Percentiles rank a stretch among this genome's conserved stretches.
Conservation (phyloP, 169 alveolate species). For the Eimeria brunetti region DNA sequence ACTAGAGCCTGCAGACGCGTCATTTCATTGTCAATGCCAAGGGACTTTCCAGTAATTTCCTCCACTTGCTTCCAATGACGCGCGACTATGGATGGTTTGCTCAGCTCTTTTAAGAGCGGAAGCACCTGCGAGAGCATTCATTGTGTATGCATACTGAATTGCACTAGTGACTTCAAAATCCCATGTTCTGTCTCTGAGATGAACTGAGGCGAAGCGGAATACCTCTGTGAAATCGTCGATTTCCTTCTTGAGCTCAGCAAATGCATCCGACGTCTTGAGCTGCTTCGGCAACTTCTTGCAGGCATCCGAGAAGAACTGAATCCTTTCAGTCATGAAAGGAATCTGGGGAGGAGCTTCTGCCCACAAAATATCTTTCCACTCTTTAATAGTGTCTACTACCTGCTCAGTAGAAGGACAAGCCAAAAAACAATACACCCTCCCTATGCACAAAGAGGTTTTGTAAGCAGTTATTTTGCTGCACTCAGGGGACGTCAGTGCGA, state of each 20-base stretch:
- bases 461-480: neutral
- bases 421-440: constrained; percentile 26
- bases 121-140: constrained; percentile 82
- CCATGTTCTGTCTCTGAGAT: neutral
- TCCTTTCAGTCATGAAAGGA: constrained; percentile 90
- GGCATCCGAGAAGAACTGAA: constrained; percentile 88
- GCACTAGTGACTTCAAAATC: neutral
- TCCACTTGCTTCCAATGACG: constrained; percentile 96
- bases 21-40: constrained; percentile 89
- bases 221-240: constrained; percentile 93
- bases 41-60: constrained; percentile 89
- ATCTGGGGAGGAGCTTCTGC: constrained; percentile 93
- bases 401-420: constrained; percentile 72
- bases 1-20: constrained; percentile 92
- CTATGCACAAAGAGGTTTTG: neutral
- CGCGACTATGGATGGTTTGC: constrained; percentile 94
- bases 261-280: constrained; percentile 96
- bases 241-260: constrained; percentile 94
- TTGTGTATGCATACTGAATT: constrained; percentile 74
- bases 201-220: neutral
- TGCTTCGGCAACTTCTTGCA: constrained; percentile 96
- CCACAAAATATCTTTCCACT: constrained; percentile 96
- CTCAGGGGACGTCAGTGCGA: neutral
- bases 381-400: constrained; percentile 93
- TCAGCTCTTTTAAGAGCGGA: constrained; percentile 94